Conservation (phyloP, 176 grass and related monocot genomes). For the Triticum urartu region DNA sequence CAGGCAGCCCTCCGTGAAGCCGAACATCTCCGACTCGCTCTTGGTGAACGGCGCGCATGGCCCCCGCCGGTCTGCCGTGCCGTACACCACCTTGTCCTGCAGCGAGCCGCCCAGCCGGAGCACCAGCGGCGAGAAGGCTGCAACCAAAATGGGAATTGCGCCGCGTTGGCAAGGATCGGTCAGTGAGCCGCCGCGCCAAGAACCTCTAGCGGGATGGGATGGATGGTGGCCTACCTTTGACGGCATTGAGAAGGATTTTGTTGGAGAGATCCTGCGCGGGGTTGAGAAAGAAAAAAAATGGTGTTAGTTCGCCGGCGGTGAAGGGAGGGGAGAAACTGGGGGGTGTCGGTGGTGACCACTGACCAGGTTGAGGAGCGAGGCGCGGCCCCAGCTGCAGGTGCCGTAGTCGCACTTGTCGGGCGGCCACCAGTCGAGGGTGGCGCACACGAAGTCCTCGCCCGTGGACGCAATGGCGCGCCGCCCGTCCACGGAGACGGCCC, state of each 20-base stretch:
- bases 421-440: constrained; percentile 98
- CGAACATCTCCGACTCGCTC: constrained; percentile 55
- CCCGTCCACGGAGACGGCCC: constrained; percentile 40
- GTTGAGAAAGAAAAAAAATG: background rate
- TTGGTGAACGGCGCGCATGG: constrained; percentile 55
- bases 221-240: constrained; percentile 61
- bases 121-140: constrained; percentile 65
- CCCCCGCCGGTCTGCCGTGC: background rate
- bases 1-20: constrained; percentile 65
- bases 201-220: background rate
- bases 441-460: constrained; percentile 82
- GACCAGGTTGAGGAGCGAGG: constrained; percentile 85
- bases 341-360: background rate
- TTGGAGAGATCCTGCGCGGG: constrained; percentile 74
- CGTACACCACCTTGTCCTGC: constrained; percentile 66
- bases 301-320: background rate
- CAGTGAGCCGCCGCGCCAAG: background rate
- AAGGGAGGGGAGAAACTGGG: background rate
- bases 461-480: constrained; percentile 55
- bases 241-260: constrained; percentile 72
- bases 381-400: constrained; percentile 82
- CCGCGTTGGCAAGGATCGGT: background rate
- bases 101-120: constrained; percentile 70
- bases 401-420: constrained; percentile 97
- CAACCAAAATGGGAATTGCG: background rate